These are phyloP conservation scores for Suaeda aralocaspica DNA, from an alignment of 148 eudicot genomes.

Conservation along the genomic window DNA sequence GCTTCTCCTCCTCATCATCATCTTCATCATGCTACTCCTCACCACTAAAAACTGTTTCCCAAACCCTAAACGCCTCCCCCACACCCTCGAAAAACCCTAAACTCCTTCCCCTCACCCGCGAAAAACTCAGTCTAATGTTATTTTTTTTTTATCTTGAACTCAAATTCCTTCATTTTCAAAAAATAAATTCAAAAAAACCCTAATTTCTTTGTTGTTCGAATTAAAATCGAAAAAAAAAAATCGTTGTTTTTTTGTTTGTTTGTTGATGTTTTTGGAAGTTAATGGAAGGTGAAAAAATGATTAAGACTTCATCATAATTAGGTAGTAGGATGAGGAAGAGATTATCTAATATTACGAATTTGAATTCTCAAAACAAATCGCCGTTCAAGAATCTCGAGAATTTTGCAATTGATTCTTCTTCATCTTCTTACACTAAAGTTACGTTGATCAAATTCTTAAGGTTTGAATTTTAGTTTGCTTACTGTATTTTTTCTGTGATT, in stretches of 20 bases:
- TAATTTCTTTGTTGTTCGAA: not conserved
- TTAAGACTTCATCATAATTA: constrained; percentile 45
- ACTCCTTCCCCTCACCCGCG: too few relatives aligned
- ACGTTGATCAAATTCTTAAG: constrained; percentile 50
- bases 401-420: constrained; percentile 17
- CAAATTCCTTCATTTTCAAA: not conserved
- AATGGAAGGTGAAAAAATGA: constrained; percentile 32
- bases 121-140: too few relatives aligned
- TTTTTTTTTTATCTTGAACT: too few relatives aligned
- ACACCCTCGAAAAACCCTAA: too few relatives aligned
- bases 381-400: constrained; percentile 26
- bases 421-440: too few relatives aligned
- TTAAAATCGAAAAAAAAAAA: too few relatives aligned
- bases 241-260: not conserved
- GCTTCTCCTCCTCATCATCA: too few relatives aligned
- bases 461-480: constrained; percentile 22
- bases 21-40: too few relatives aligned
- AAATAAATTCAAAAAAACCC: not conserved
- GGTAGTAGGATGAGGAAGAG: constrained; percentile 50
- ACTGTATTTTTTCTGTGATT: not conserved
- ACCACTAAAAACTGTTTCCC: too few relatives aligned
- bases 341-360: constrained; percentile 63
- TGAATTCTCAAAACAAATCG: constrained; percentile 42
- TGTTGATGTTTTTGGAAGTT: constrained; percentile 13
- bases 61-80: too few relatives aligned